These are phyloP conservation scores for Quercus agrifolia DNA, from an alignment of 306 rosid species.

Conservation along the genomic window DNA sequence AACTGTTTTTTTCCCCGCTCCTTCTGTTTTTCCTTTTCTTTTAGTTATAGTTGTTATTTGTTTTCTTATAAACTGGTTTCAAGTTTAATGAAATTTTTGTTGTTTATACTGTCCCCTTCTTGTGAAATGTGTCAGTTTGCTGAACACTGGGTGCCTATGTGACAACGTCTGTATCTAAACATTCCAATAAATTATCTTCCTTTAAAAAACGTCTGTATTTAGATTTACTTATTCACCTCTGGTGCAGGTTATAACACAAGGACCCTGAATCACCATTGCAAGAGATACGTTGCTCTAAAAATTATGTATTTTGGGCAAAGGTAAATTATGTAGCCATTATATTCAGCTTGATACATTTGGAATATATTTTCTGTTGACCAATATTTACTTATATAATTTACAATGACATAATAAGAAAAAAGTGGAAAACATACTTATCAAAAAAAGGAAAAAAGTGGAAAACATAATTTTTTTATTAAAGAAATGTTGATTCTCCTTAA, in stretches of 20 bases:
- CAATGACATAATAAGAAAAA: not conserved
- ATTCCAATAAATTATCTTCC: not conserved
- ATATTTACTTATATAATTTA: conserved; percentile 6
- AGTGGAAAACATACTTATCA: not conserved
- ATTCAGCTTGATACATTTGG: not conserved
- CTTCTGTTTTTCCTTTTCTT: not conserved
- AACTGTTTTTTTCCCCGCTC: not conserved
- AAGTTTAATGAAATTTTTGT: not conserved
- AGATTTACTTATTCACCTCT: conserved; percentile 17
- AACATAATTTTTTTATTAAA: not conserved
- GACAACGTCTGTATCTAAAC: not conserved
- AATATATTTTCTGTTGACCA: conserved; percentile 6
- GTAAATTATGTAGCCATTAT: conserved; percentile 37
- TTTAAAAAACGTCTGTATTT: not conserved
- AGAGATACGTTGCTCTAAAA: conserved; percentile 85
- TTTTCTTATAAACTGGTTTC: not conserved
- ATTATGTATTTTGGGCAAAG: conserved; percentile 88
- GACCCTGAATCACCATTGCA: conserved; percentile 44
- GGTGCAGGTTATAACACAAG: conserved; percentile 48
- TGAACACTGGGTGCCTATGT: not conserved
- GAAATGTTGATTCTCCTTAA: not conserved
- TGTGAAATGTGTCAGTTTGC: not conserved
- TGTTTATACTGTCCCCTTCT: not conserved
- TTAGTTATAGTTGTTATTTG: not conserved
- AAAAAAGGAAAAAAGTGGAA: not conserved